These are phyloP conservation scores for Agrocybe praecox DNA, from an alignment of 768 basidiomycete genomes.

Conservation along the genomic window DNA sequence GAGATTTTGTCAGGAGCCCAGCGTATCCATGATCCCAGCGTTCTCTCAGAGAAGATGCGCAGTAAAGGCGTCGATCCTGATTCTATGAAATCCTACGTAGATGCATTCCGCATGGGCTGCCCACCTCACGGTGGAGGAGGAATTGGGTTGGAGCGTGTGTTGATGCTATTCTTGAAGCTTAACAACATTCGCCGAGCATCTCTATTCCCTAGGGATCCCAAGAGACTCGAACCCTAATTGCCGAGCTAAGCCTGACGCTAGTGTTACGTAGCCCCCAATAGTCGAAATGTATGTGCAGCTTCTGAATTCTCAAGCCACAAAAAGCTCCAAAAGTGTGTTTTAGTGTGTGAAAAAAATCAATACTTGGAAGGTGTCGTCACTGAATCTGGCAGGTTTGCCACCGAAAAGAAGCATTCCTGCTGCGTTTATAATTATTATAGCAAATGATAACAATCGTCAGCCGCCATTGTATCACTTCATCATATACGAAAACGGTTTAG, in stretches of 20 bases:
- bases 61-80: constrained; percentile 88
- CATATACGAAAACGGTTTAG: constrained; percentile 26
- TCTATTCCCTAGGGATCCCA: constrained; percentile 96
- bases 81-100: constrained; percentile 89
- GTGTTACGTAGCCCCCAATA: constrained; percentile 15
- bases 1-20: constrained; percentile 99
- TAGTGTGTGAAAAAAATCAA: constrained; percentile 27
- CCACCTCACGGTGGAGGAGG: constrained; percentile 97
- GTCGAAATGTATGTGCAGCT: not conserved
- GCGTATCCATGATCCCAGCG: constrained; percentile 88
- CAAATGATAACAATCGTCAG: constrained; percentile 31
- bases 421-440: constrained; percentile 17
- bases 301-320: constrained; percentile 9
- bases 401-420: constrained; percentile 31
- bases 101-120: constrained; percentile 94
- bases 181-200: constrained; percentile 94
- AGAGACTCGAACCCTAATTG: constrained; percentile 81
- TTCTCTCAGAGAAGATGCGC: constrained; percentile 86
- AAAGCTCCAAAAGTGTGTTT: constrained; percentile 18
- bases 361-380: constrained; percentile 13
- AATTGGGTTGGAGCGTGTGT: constrained; percentile 91
- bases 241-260: not conserved
- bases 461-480: constrained; percentile 24
- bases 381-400: constrained; percentile 18
- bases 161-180: constrained; percentile 97